Percentiles rank a stretch among this genome's conserved stretches.
Evolutionary conservation across 805 yeast genomes (phyloP).

Genomic region (Henningerozyma blattae): DNA sequence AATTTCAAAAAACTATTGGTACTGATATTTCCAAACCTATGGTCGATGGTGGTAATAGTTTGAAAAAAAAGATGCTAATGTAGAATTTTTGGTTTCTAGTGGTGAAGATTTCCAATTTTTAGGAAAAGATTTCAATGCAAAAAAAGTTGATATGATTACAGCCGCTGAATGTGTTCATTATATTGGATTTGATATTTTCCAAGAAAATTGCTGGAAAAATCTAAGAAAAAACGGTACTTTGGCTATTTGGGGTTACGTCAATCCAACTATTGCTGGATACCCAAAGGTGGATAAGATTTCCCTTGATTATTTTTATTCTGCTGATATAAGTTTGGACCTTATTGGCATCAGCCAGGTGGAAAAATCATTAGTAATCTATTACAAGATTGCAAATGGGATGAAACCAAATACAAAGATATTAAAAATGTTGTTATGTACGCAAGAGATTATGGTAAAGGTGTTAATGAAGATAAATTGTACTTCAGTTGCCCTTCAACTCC

Average conservation of each 20-base stretch:
- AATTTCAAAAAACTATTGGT: slow-evolving; percentile 44
- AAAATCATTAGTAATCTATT: neutral
- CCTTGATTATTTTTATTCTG: slow-evolving; percentile 39
- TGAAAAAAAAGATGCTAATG: slow-evolving; percentile 1
- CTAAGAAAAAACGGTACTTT: slow-evolving; percentile 55
- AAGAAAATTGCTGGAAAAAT: slow-evolving; percentile 35
- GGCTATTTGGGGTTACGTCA: slow-evolving; percentile 72
- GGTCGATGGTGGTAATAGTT: slow-evolving; percentile 34
- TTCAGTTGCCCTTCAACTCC: neutral
- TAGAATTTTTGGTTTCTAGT: too few relatives aligned
- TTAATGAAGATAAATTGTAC: neutral
- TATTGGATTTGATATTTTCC: slow-evolving; percentile 50
- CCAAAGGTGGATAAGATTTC: slow-evolving; percentile 47
- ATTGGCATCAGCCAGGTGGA: neutral
- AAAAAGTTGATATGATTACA: slow-evolving; percentile 57
- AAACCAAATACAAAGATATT: slow-evolving; percentile 66
- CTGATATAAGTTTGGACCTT: slow-evolving; percentile 41
- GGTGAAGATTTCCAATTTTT: too few relatives aligned
- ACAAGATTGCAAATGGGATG: slow-evolving; percentile 48
- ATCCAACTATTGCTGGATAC: slow-evolving; percentile 44
- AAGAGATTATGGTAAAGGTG: neutral
- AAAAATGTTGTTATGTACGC: slow-evolving; percentile 29
- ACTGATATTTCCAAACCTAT: slow-evolving; percentile 48
- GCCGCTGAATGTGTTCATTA: slow-evolving; percentile 85
- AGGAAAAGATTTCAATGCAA: too few relatives aligned